Evolutionary conservation across 2,329 filamentous ascomycete species (phyloP).

Genomic region (Fusarium succisae): DNA sequence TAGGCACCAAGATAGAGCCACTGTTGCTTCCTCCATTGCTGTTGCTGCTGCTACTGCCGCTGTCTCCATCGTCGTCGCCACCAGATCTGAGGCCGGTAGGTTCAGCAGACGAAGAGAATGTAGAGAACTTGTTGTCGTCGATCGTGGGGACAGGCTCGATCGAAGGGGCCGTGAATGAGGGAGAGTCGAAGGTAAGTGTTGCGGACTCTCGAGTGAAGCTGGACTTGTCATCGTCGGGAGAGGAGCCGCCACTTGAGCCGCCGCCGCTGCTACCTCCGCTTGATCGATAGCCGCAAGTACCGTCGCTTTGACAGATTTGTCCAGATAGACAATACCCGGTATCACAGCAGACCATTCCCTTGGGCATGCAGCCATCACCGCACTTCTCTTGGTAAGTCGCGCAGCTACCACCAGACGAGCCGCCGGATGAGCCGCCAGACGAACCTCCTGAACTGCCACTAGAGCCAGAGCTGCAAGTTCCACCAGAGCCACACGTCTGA

Average conservation of each 20-base stretch:
- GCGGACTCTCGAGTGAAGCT: constrained; percentile 14
- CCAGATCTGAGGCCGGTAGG: constrained; percentile 30
- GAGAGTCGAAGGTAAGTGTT: constrained; percentile 8
- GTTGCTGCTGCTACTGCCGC: constrained; percentile 3
- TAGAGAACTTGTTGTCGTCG: neutral
- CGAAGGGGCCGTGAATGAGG: constrained; percentile 28
- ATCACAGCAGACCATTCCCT: constrained; percentile 41
- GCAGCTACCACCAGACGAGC: constrained; percentile 28
- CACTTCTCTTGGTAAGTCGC: constrained; percentile 33
- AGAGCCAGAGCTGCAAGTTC: constrained; percentile 21
- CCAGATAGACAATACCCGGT: constrained; percentile 45
- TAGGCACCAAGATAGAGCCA: constrained; percentile 32
- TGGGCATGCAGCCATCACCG: constrained; percentile 42
- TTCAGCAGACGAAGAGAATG: neutral
- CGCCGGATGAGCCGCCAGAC: constrained; percentile 22
- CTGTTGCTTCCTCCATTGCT: neutral
- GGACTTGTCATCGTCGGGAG: neutral
- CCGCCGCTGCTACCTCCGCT: constrained; percentile 14
- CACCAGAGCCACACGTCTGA: constrained; percentile 37
- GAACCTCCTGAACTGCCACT: constrained; percentile 19
- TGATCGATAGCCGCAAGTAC: constrained; percentile 26
- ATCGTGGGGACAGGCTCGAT: constrained; percentile 25
- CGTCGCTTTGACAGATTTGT: constrained; percentile 35
- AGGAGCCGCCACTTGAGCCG: constrained; percentile 19
- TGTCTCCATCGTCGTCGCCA: constrained; percentile 12